These are phyloP conservation scores for Xylariaceae sp. DNA, from an alignment of 2,329 filamentous ascomycete species.

Conservation along the genomic window DNA sequence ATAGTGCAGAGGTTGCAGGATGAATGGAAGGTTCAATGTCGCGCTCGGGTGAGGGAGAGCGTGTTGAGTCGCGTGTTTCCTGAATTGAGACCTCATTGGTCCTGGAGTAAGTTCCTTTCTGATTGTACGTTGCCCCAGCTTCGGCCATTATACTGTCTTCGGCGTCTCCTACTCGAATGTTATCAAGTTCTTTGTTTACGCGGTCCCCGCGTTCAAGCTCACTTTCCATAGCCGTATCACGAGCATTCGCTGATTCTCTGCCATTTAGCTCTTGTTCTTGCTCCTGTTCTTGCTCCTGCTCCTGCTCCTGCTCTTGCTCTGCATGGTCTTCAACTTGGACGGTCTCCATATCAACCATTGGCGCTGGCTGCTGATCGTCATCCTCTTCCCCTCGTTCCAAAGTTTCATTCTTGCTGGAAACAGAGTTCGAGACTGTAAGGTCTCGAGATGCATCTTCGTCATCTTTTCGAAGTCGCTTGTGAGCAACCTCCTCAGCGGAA, in stretches of 20 bases:
- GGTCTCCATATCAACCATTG: conserved; percentile 27
- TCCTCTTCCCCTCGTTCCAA: conserved; percentile 7
- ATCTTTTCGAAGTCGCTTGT: conserved; percentile 60
- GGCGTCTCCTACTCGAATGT: conserved; percentile 8
- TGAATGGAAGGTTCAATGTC: conserved; percentile 66
- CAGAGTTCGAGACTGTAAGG: not conserved
- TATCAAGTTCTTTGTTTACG: not conserved
- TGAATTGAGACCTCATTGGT: conserved; percentile 29
- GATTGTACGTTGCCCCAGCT: conserved; percentile 21
- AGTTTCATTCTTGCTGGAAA: conserved; percentile 15
- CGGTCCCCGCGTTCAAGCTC: not conserved
- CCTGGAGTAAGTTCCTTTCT: conserved; percentile 15
- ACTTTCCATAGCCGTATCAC: conserved; percentile 3
- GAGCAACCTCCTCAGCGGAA: conserved; percentile 56
- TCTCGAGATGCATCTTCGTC: conserved; percentile 29
- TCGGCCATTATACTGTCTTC: conserved; percentile 27
- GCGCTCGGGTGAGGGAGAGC: conserved; percentile 35
- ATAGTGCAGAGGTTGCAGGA: conserved; percentile 76
- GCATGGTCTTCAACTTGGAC: conserved; percentile 10
- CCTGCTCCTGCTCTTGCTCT: conserved; percentile 3
- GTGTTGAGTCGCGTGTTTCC: conserved; percentile 27
- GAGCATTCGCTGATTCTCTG: conserved; percentile 8
- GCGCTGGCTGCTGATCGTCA: not conserved
- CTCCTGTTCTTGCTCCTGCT: not conserved
- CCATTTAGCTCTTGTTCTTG: conserved; percentile 6